Evolutionary conservation across 2,329 filamentous ascomycete species (phyloP).

Genomic region (Herpotrichia juniperi): DNA sequence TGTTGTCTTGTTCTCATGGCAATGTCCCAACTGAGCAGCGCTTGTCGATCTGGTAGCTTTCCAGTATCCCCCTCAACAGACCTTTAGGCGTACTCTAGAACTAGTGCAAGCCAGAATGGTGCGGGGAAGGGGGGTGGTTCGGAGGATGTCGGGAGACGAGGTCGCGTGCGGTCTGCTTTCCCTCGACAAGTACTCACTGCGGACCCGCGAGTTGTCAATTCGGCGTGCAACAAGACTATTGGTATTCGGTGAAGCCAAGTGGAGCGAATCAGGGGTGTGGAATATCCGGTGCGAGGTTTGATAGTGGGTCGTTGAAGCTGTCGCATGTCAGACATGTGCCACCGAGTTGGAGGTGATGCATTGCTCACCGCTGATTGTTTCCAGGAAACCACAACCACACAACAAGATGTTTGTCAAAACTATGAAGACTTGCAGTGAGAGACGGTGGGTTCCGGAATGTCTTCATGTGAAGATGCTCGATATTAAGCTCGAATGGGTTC

Average conservation of each 20-base stretch:
- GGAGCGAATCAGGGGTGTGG: background rate
- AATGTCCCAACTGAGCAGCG: background rate
- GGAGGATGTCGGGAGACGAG: conserved; percentile 21
- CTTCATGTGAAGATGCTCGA: conserved; percentile 25
- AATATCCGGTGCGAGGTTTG: background rate
- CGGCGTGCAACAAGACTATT: background rate
- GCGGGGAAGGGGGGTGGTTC: conserved; percentile 24
- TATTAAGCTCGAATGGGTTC: background rate
- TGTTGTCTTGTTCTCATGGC: conserved; percentile 16
- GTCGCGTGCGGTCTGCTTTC: background rate
- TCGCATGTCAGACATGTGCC: background rate
- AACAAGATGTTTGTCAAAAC: conserved; percentile 11
- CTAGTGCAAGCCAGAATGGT: conserved; percentile 16
- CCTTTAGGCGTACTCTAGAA: background rate
- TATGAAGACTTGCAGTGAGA: conserved; percentile 13
- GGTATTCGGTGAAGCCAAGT: background rate
- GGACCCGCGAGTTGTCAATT: background rate
- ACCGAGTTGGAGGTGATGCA: background rate
- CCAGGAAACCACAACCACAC: conserved; percentile 16
- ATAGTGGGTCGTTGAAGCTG: background rate
- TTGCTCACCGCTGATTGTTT: conserved; percentile 11
- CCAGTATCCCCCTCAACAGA: background rate
- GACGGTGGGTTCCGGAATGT: conserved; percentile 14
- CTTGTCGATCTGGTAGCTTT: background rate
- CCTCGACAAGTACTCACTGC: background rate